phyloP scores from a whole-genome alignment of 2,329 filamentous ascomycete species.

The Colletotrichum cordylinicola region DNA sequence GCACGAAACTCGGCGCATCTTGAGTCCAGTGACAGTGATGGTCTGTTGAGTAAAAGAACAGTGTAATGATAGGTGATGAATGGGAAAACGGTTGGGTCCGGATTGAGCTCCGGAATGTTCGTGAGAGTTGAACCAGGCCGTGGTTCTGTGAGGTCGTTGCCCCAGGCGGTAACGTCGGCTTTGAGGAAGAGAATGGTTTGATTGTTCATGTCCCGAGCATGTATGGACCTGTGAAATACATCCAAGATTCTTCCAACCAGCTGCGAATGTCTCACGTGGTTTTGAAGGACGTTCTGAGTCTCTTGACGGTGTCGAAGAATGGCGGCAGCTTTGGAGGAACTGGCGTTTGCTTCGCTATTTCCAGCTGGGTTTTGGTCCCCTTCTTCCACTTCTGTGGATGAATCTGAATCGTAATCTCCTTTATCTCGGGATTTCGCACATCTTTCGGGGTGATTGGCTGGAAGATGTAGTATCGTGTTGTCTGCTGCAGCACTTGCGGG shows the following conservation, averaged over 20 bases:
- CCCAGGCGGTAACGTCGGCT: conserved; percentile 12
- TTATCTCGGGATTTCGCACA: background rate
- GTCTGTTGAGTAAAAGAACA: conserved; percentile 37
- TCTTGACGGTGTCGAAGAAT: background rate
- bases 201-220: background rate
- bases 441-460: conserved; percentile 6
- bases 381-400: background rate
- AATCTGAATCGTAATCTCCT: background rate
- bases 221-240: conserved; percentile 16
- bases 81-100: conserved; percentile 7
- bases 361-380: background rate
- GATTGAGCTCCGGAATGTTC: background rate
- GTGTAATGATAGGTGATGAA: conserved; percentile 33
- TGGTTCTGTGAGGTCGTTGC: conserved; percentile 1
- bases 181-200: conserved; percentile 12
- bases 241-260: conserved; percentile 9
- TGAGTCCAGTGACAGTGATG: conserved; percentile 34
- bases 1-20: conserved; percentile 5
- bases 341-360: background rate
- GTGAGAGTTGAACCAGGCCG: background rate
- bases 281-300: conserved; percentile 2
- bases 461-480: conserved; percentile 5
- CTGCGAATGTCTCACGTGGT: conserved; percentile 3
- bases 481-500: background rate
- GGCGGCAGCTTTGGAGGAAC: background rate